A percentile compares a stretch with the other conserved stretches of the same genome.
phyloP scores from a whole-genome alignment of 2,329 filamentous ascomycete genomes.

The Colletotrichum sp. region DNA sequence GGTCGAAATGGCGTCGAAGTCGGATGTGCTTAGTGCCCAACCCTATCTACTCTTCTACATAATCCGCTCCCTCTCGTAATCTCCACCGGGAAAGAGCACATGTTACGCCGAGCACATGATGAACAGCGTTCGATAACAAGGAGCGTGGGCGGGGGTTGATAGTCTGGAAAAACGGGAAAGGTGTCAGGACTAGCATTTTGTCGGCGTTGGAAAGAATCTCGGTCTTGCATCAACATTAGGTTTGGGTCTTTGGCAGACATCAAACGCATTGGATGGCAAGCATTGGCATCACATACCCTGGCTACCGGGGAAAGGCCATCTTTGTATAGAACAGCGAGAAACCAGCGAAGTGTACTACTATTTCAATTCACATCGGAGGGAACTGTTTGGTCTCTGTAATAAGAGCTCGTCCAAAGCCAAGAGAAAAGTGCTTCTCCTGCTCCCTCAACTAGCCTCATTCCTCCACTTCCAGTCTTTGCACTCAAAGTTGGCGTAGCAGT shows the following conservation, averaged over 20 bases:
- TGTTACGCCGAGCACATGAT: neutral
- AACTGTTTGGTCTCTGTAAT: neutral
- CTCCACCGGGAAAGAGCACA: no score
- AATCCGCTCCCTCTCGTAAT: conserved; percentile 62
- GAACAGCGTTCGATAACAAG: neutral
- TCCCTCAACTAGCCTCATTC: conserved; percentile 17
- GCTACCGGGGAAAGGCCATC: neutral
- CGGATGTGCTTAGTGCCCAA: conserved; percentile 83
- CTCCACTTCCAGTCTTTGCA: conserved; percentile 55
- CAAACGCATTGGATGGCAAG: neutral
- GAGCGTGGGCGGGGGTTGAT: neutral
- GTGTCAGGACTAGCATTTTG: conserved; percentile 2
- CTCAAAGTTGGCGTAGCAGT: conserved; percentile 81
- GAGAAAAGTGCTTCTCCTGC: neutral
- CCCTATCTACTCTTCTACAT: conserved; percentile 93
- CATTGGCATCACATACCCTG: neutral
- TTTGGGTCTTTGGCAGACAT: neutral
- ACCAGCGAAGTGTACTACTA: neutral
- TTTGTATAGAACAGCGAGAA: conserved; percentile 14
- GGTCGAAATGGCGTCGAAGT: conserved; percentile 82
- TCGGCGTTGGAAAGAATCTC: conserved; percentile 18
- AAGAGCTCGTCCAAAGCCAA: no score
- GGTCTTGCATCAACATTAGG: neutral
- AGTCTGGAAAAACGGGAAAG: neutral
- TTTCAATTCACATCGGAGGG: neutral